Base-by-base conservation (phyloP, 495 filamentous ascomycete species). In the Tuber magnatum region DNA sequence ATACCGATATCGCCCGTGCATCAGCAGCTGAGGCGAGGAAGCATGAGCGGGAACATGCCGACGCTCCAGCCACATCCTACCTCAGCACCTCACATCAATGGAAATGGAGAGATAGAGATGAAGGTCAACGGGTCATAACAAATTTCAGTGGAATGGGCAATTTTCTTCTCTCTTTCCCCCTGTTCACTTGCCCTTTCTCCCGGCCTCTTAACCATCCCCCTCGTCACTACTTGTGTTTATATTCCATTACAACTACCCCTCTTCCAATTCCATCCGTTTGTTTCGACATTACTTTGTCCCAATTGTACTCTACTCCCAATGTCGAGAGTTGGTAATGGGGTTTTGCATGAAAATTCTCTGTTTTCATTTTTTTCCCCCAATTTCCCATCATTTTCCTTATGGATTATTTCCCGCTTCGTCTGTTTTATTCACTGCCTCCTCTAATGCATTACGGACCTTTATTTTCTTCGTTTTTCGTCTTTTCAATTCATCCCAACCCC, bases 1-100 rank as follows among this genome's bases (percentile, higher is more conserved):
- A 81, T 77, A 71, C 79, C 78, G 4, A 40, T 81, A 73, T 81
- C 78, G 28, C 78, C 79, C 8, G 78, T 79, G 69, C 77, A 79
- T 42, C 79, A 80, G 39, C 78, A 80, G 40, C 72, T 80, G 28
- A 81, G 78, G 41, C 78, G 79, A 73, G 77, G 76, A 39, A 79
- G 77, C 43, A 79, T 77, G 56, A 76, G 72, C 32, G 78, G 77
- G 38, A 79, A 77, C 44, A 79, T 79, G 77, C 78, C 77, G 68
- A 76, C 76, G 65, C 78, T 79, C 73, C 77, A 79, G 61, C 77
- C 77, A 40, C 77, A 79, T 75, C 77, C 77, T 28, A 79, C 78
- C 68, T 46, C 78, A 48, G 24, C 76, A 70, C 69, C 76, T 44
- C 73, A 79, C 43, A 75, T 79, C 69, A 79, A 75, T 39, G 77